Conservation (phyloP, 2,329 filamentous ascomycete species). For the Fragosphaeria purpurea region DNA sequence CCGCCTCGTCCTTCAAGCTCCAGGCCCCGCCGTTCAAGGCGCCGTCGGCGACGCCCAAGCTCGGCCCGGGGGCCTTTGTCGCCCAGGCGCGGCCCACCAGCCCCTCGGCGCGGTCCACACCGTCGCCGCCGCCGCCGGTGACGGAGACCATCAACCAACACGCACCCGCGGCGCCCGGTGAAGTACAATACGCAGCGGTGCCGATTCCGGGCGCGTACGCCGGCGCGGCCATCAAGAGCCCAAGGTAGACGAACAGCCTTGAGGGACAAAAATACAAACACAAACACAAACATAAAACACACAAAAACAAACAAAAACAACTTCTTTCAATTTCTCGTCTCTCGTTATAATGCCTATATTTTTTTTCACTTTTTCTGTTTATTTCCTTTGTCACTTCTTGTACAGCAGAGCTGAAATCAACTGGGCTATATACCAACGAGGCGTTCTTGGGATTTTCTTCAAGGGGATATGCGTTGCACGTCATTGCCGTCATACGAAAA, state of each 20-base stretch:
- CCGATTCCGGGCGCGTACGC: conserved; percentile 82
- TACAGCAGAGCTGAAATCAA: conserved; percentile 7
- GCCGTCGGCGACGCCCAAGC: conserved; percentile 65
- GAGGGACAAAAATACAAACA: neutral
- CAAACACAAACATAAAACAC: neutral
- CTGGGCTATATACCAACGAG: conserved; percentile 9
- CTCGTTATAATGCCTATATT: neutral
- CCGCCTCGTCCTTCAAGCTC: conserved; percentile 55
- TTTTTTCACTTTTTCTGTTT: neutral
- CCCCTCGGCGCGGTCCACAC: conserved; percentile 15
- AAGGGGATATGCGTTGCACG: too few species aligned
- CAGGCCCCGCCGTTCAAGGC: conserved; percentile 75
- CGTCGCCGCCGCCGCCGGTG: conserved; percentile 21
- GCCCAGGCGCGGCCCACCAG: conserved; percentile 23
- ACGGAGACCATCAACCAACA: conserved; percentile 48
- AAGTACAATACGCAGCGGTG: conserved; percentile 75
- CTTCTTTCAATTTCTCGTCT: conserved; percentile 14
- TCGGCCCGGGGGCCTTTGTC: conserved; percentile 53
- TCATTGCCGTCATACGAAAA: too few species aligned
- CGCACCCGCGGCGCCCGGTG: conserved; percentile 61
- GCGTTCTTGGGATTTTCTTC: conserved; percentile 3
- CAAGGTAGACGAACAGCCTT: conserved; percentile 18
- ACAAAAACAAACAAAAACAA: too few species aligned
- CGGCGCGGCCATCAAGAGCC: conserved; percentile 42
- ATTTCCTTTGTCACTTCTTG: conserved; percentile 4